Base-by-base conservation (phyloP, 2,329 filamentous ascomycete genomes). In the Leptographium lundbergii region DNA sequence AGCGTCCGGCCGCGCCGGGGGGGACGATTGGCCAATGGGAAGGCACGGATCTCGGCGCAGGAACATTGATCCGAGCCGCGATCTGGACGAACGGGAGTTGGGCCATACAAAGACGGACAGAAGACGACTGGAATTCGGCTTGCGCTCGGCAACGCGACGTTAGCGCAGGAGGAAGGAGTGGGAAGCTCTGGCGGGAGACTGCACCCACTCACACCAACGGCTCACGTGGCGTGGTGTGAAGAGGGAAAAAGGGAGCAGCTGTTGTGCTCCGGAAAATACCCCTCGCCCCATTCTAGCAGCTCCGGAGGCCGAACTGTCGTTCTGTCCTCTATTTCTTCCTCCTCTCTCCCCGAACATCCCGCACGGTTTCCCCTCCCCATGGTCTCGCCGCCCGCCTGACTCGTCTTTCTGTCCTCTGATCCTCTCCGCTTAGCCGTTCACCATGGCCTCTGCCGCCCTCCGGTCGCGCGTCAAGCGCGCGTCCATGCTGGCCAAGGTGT, bases 401-500 rank as follows among this genome's bases (percentile, higher is more conserved):
- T 14, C 13, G 36, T 39, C 36, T 39, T n/a, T 45, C 29, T 32
- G 17, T 34, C 14, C 24, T 14, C 17, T 19, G 56, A 24, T 22
- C 19, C 34, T 7, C 22, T 48, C 9, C 56, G n/a, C 36, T n/a
- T n/a, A n/a, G n/a, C 19, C 11, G 3, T 19, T 7, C 59, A 32
- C 74, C 45, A 69, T 80, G 64, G 86, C 85, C 63, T 89, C 88
- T 55, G 86, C 86, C 57, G 81, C 89, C 61, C 77, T 95, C 68
- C 88, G 85, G 76, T 82, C 85, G 67, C 86, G 90, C 66, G 79
- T 94, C 63, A 78, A 85, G 66, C 82, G 88, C 64, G 86, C 89
- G 25, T 87, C 86, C 50, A 85, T 92, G 72, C 79, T 95, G 59
- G 85, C 84, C 67, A 95, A 92, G 79, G 77, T 95, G 61, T 84